Base-by-base conservation (phyloP, 257 asterid genomes). In the Cinchona pubescens region DNA sequence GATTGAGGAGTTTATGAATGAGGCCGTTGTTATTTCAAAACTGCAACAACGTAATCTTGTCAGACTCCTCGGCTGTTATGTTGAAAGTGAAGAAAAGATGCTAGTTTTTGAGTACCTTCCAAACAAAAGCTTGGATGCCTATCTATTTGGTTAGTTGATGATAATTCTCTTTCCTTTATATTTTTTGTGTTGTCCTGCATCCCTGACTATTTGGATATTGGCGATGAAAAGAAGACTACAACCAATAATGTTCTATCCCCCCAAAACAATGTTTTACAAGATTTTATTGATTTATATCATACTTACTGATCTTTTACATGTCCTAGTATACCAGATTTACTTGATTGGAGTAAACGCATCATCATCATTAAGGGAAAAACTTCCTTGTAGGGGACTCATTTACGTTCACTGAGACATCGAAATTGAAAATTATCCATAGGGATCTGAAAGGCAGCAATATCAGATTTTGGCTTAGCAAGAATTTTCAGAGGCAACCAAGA, bases 61-160 rank as follows among this genome's bases (percentile, higher is more conserved):
- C 63, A 83, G 84, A 74, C 76, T 88, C 16, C 76, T 83, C 0
- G 93, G 89, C 56, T 88, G 90, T 74, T 80, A 86, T 61, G 80
- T 79, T 46, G 90, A 86, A 38, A 79, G 77, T 56, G 82, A 78
- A 58, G 90, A 86, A 73, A 84, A 79, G 58, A 82, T 90, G 88
- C 58, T 90, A 67, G 53, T 88, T 29, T 88, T 88, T 65, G 96
- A 90, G 69, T 88, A 83, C 91, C 78, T 90, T 90, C 88, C 89
- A 53, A 91, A 91, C 55, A 83, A 74, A 51, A 71, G 81, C 72
- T 59, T 78, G 68, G 81, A 78, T 71, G 30, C 30, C 11, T 53
- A 78, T 29, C 67, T 71, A n/a, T 71, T 71, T 38, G 81, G 81
- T 77, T 16, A 51, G 69, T 27, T 19, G 58, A 78, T 86, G 87